Conservation (phyloP, 2,329 filamentous ascomycete genomes). For the Colletotrichum tropicale region DNA sequence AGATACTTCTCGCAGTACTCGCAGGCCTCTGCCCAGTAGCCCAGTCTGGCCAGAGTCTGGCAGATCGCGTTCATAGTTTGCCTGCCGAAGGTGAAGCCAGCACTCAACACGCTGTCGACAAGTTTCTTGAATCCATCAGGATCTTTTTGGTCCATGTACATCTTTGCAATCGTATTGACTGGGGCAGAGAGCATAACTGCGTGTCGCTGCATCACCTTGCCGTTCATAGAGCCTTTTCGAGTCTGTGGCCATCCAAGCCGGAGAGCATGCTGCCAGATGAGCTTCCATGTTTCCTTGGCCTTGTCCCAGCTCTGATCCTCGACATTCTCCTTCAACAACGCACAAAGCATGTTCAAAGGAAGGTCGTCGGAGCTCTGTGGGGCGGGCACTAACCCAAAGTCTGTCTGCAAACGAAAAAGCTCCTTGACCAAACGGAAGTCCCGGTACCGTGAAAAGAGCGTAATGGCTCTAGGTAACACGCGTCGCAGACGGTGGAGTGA, state of each 20-base stretch:
- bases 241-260: conserved; percentile 41
- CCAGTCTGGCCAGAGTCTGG: conserved; percentile 66
- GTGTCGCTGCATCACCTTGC: conserved; percentile 44
- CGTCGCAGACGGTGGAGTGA: neutral
- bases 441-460: conserved; percentile 37
- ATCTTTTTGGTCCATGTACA: conserved; percentile 45
- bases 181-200: conserved; percentile 59
- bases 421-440: conserved; percentile 60
- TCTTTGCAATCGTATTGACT: conserved; percentile 52
- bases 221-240: neutral
- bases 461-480: conserved; percentile 27
- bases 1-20: conserved; percentile 75
- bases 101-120: conserved; percentile 59
- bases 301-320: conserved; percentile 60
- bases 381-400: conserved; percentile 31
- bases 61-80: conserved; percentile 84
- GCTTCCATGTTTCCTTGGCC: conserved; percentile 70
- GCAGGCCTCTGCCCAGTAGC: conserved; percentile 71
- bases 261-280: conserved; percentile 59
- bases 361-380: conserved; percentile 38
- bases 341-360: conserved; percentile 61
- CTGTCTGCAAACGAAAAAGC: conserved; percentile 58
- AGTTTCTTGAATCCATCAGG: conserved; percentile 51
- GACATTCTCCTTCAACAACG: conserved; percentile 72
- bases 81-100: conserved; percentile 77